Conservation (phyloP, 495 filamentous ascomycete species). For the Glarea lozoyensis region DNA sequence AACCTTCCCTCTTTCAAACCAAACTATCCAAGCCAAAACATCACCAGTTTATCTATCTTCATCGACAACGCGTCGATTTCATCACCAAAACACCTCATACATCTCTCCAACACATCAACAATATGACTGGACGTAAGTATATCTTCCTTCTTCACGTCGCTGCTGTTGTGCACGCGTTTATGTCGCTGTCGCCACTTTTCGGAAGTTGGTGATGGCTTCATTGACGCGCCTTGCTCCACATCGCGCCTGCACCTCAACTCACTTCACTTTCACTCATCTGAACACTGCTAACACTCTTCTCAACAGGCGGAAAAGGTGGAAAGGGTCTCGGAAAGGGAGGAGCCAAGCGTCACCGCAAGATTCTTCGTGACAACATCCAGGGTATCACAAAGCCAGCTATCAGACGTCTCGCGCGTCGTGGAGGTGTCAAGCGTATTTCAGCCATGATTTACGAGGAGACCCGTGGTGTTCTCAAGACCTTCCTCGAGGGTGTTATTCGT, state of each 20-base stretch:
- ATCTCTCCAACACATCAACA: slow-evolving; percentile 13
- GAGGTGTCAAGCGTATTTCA: slow-evolving; percentile 99
- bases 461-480: slow-evolving; percentile 99
- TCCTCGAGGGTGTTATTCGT: slow-evolving; percentile 99
- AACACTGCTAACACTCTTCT: slow-evolving; percentile 18
- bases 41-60: slow-evolving; percentile 15
- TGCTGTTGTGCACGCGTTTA: slow-evolving; percentile 4
- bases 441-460: slow-evolving; percentile 99
- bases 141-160: slow-evolving; percentile 5
- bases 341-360: slow-evolving; percentile 97
- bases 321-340: slow-evolving; percentile 86
- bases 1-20: slow-evolving; percentile 5
- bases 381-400: slow-evolving; percentile 99
- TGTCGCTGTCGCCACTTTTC: slow-evolving; percentile 11
- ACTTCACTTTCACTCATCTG: slow-evolving; percentile 3
- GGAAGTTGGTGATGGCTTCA: slow-evolving; percentile 10
- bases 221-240: slow-evolving; percentile 2
- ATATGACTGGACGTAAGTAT: slow-evolving; percentile 26
- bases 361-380: slow-evolving; percentile 99
- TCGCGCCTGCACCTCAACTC: slow-evolving; percentile 7
- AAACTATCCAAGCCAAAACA: slow-evolving; percentile 2
- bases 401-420: slow-evolving; percentile 98
- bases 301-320: slow-evolving; percentile 82
- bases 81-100: slow-evolving; percentile 19
- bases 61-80: slow-evolving; percentile 19